These are phyloP conservation scores for Yamadazyma atmosphaerica DNA, from an alignment of 1,139 yeast genomes.

Conservation along the genomic window DNA sequence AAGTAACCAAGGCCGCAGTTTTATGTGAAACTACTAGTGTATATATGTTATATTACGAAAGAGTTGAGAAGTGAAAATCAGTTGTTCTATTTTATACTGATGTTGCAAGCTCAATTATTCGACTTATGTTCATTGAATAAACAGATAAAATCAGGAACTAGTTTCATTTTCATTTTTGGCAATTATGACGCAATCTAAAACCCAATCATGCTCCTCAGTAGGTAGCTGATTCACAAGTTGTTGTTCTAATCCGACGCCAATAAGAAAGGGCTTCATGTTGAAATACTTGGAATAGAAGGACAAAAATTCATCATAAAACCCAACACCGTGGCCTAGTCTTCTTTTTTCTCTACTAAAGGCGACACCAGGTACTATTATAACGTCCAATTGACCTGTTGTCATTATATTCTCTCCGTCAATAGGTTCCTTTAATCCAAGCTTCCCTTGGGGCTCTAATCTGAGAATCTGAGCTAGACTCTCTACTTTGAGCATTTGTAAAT, in stretches of 20 bases:
- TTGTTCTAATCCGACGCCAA: constrained; percentile 72
- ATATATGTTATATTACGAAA: constrained; percentile 81
- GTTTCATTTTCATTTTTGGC: constrained; percentile 5
- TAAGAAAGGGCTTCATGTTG: constrained; percentile 39
- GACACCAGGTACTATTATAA: constrained; percentile 82
- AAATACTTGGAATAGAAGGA: constrained; percentile 34
- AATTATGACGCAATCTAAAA: constrained; percentile 59
- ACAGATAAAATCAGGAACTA: too few species aligned
- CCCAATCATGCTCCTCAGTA: constrained; percentile 68
- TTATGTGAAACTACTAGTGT: constrained; percentile 71
- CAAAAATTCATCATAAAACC: constrained; percentile 83
- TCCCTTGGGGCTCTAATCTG: constrained; percentile 63
- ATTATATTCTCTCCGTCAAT: constrained; percentile 35
- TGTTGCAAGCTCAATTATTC: too few species aligned
- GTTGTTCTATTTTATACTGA: neutral
- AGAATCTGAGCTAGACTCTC: constrained; percentile 40
- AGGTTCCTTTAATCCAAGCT: constrained; percentile 72
- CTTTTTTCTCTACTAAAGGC: constrained; percentile 60
- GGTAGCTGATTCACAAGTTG: constrained; percentile 67
- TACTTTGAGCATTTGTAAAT: constrained; percentile 60
- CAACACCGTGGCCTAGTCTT: constrained; percentile 91
- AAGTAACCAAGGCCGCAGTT: constrained; percentile 60
- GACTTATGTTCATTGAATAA: too few species aligned
- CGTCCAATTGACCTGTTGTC: constrained; percentile 52
- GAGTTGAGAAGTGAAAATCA: constrained; percentile 31